Evolutionary conservation across 805 yeast species (phyloP).

Genomic region (Torulaspora microellipsoides): DNA sequence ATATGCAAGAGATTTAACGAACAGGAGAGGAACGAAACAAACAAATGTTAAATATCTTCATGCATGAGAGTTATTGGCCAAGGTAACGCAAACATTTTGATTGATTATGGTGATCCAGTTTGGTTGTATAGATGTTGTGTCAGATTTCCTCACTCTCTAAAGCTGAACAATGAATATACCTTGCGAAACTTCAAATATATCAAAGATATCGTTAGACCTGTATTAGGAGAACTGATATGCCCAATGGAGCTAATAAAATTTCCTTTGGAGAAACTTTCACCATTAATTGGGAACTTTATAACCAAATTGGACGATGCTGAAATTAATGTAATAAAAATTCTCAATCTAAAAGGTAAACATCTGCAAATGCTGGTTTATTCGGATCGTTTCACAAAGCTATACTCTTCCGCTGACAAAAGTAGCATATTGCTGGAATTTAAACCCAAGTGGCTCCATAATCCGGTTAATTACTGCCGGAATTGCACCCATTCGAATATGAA

Average conservation of each 20-base stretch:
- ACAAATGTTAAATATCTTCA: neutral
- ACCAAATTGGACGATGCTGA: constrained; percentile 10
- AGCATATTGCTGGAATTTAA: constrained; percentile 27
- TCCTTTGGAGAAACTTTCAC: neutral
- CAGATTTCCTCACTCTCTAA: constrained; percentile 14
- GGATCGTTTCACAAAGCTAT: constrained; percentile 28
- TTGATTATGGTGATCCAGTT: constrained; percentile 14
- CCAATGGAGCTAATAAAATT: constrained; percentile 15
- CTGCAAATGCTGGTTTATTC: constrained; percentile 3
- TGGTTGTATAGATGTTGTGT: constrained; percentile 26
- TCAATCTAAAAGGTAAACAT: constrained; percentile 13
- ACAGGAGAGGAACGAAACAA: too few relatives aligned
- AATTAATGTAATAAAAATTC: constrained; percentile 17
- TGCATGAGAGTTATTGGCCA: constrained; percentile 19
- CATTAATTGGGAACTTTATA: constrained; percentile 4
- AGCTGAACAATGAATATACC: constrained; percentile 24
- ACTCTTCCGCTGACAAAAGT: neutral
- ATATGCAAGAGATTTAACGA: too few relatives aligned
- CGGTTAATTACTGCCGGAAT: constrained; percentile 26
- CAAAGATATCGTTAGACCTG: constrained; percentile 5
- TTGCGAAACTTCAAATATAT: constrained; percentile 19
- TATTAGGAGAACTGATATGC: constrained; percentile 14
- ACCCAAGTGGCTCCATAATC: constrained; percentile 32
- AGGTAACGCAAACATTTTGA: constrained; percentile 30
- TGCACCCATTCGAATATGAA: constrained; percentile 28